Evolutionary conservation across 106 monocot species (phyloP), one percentile per base, ranked within the genome.

Genomic region (Triglochin maritima): DNA sequence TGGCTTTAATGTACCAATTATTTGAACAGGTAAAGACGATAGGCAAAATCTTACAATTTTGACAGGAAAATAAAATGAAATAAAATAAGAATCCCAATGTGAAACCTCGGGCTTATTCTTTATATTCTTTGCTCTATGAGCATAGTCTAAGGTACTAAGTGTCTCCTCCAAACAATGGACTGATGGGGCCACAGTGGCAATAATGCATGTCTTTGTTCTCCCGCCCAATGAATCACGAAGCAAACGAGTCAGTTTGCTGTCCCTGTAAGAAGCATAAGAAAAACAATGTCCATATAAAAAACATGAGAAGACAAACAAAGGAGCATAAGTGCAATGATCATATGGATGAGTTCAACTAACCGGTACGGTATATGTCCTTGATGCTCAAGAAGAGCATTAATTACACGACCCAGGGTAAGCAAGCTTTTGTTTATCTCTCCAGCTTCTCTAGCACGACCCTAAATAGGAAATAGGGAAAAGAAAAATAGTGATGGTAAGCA

Each of bases 381-480:
- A 76, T 98, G 98, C 69, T 98, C 98, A 3, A 98, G 92, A n/a
- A 98, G 82, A 51, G 98, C 98, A 62, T 91, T 98, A 69, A 98
- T 98, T 63, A 98, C 98, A 53, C 98, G 92, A 3, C 98, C 98
- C 9, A 98, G 75, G 47, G 98, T 98, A 57, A 98, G 88, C 70
- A 98, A 84, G 56, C 98, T 98, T 81, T 98, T 98, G 44, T 92
- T 98, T 15, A 98, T 98, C 68, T 98, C 98, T 54, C 98, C 98
- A 63, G 98, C 98, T 81, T 98, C 98, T 84, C 98, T 84, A 42
- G 98, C 98, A 61, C 98, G 91, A 2, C 98, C 98, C 98, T 98
- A 52, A 16, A 53, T 17, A 11, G 7, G 44, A 60, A 75, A 47
- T 49, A 47, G 16, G 46, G 16, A 44, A 65, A 8, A 14, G 17